These are phyloP conservation scores for Clonostachys rosea DNA, from an alignment of 2,329 filamentous ascomycete genomes.

Conservation along the genomic window DNA sequence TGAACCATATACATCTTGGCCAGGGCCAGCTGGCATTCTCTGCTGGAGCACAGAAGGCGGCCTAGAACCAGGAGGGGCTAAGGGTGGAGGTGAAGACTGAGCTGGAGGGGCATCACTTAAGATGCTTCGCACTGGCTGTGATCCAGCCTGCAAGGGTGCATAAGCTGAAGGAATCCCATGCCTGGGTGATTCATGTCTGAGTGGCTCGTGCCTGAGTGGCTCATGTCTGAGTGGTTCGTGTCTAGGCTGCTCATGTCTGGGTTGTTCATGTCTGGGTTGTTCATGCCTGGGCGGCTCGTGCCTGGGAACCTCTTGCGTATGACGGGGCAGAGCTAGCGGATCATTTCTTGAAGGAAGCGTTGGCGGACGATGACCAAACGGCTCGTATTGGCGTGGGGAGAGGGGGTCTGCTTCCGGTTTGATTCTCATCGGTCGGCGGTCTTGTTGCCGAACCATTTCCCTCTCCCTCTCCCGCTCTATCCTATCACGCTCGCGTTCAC, in stretches of 20 bases:
- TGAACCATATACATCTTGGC: slow-evolving; percentile 19
- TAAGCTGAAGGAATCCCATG: neutral
- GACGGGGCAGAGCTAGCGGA: slow-evolving; percentile 27
- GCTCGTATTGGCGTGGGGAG: slow-evolving; percentile 18
- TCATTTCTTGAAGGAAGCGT: slow-evolving; percentile 34
- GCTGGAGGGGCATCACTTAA: slow-evolving; percentile 28
- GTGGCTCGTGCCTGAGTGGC: slow-evolving; percentile 8
- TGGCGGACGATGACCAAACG: slow-evolving; percentile 32
- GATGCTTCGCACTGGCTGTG: slow-evolving; percentile 26
- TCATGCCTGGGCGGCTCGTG: slow-evolving; percentile 9
- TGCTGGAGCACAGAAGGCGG: slow-evolving; percentile 30
- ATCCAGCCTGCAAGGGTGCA: neutral
- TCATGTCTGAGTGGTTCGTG: neutral
- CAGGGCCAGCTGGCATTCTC: slow-evolving; percentile 19
- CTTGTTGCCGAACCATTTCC: slow-evolving; percentile 31
- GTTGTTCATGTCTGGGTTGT: slow-evolving; percentile 3
- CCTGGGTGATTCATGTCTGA: neutral
- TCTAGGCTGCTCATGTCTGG: neutral
- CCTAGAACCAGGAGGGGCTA: slow-evolving; percentile 27
- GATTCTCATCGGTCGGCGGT: slow-evolving; percentile 15
- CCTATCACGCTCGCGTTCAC: slow-evolving; percentile 12
- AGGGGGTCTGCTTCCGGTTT: too few species aligned
- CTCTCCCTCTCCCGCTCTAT: slow-evolving; percentile 25
- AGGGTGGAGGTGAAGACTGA: slow-evolving; percentile 31
- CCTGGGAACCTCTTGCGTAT: slow-evolving; percentile 37